These are phyloP conservation scores for Xylariaceae sp. DNA, from an alignment of 2,329 filamentous ascomycete genomes.

Conservation along the genomic window DNA sequence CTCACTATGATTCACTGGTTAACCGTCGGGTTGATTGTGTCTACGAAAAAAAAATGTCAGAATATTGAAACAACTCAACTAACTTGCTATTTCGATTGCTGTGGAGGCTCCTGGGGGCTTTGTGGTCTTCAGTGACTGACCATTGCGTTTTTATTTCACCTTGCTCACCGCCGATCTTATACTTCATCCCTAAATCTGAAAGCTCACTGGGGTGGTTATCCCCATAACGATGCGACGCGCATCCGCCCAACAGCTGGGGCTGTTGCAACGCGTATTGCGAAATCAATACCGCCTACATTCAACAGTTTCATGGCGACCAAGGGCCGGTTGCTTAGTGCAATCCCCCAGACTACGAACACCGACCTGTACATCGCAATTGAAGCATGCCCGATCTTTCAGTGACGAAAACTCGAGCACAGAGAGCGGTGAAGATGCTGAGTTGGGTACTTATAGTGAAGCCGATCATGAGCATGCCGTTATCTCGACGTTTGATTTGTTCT, in stretches of 20 bases:
- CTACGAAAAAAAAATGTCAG: background rate
- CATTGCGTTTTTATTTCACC: background rate
- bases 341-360: background rate
- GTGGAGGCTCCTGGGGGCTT: too few species aligned
- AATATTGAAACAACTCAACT: constrained; percentile 1
- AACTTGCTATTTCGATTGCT: too few species aligned
- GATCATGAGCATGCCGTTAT: constrained; percentile 60
- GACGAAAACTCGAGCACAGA: constrained; percentile 26
- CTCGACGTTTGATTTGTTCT: constrained; percentile 59
- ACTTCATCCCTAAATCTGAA: background rate
- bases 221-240: constrained; percentile 35
- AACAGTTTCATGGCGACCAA: constrained; percentile 23
- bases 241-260: constrained; percentile 35
- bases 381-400: constrained; percentile 33
- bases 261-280: constrained; percentile 29
- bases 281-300: constrained; percentile 21
- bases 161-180: background rate
- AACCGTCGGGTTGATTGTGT: too few species aligned
- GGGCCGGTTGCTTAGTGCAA: background rate
- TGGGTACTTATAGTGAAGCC: constrained; percentile 55
- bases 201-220: constrained; percentile 2
- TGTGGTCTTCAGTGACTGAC: too few species aligned
- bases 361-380: background rate
- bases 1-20: background rate
- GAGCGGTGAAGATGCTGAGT: constrained; percentile 42